phyloP scores from a whole-genome alignment of 2,329 filamentous ascomycete genomes.

The Raffaelea deltoideospora region DNA sequence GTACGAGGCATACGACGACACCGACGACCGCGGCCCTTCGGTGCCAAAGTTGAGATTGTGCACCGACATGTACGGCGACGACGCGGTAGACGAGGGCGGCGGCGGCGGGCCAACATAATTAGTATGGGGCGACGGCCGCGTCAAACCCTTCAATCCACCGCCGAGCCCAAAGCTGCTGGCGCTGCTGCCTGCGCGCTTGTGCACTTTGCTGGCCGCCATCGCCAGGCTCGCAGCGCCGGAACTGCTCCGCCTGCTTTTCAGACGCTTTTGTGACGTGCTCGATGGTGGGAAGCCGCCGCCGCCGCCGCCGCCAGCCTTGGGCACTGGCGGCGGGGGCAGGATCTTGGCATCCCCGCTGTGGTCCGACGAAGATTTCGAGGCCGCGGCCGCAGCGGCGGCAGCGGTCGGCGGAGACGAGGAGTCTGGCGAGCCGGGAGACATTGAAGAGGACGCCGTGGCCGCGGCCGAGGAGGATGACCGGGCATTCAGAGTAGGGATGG shows the following conservation, averaged over 20 bases:
- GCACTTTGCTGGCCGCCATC: conserved; percentile 6
- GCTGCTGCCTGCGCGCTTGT: conserved; percentile 9
- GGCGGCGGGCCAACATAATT: conserved; percentile 12
- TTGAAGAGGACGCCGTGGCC: conserved; percentile 1
- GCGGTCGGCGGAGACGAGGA: neutral
- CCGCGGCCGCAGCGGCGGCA: neutral
- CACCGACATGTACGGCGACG: conserved; percentile 8
- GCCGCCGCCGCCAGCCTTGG: too few relatives aligned
- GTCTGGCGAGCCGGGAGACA: neutral
- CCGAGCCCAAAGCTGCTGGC: conserved; percentile 11
- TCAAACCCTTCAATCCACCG: conserved; percentile 10
- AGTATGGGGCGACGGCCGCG: conserved; percentile 10
- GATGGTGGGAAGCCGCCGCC: too few relatives aligned
- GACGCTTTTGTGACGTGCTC: conserved; percentile 25
- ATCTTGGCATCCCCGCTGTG: conserved; percentile 1
- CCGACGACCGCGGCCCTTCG: conserved; percentile 9
- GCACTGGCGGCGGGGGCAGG: neutral
- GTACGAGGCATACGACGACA: conserved; percentile 11
- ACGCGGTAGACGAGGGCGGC: conserved; percentile 8
- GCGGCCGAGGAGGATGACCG: neutral
- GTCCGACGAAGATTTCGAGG: neutral
- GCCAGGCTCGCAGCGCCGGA: conserved; percentile 5
- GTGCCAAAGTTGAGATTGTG: conserved; percentile 5
- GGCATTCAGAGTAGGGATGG: conserved; percentile 4
- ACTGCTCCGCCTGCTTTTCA: conserved; percentile 9